Percentiles rank a stretch among this genome's conserved stretches.
Conservation (phyloP, 495 filamentous ascomycete species). For the Penicillium subrubescens region DNA sequence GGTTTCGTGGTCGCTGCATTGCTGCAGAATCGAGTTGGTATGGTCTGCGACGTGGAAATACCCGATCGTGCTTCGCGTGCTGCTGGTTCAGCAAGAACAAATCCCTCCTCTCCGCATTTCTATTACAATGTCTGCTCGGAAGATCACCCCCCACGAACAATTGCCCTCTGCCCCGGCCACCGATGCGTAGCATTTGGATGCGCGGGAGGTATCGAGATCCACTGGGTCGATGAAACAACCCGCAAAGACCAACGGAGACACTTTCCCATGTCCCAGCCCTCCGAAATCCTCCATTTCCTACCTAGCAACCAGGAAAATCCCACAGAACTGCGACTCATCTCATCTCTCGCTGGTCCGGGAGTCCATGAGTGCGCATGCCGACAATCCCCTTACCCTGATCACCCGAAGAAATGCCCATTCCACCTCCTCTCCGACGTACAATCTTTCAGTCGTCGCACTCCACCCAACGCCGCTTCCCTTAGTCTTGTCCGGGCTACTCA, state of each 20-base stretch:
- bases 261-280: constrained; percentile 68
- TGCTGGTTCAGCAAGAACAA: constrained; percentile 23
- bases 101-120: constrained; percentile 36
- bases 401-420: constrained; percentile 32
- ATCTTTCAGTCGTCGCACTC: constrained; percentile 30
- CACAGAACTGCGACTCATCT: constrained; percentile 64
- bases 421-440: constrained; percentile 33
- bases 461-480: constrained; percentile 29
- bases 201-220: constrained; percentile 66
- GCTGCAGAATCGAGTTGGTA: constrained; percentile 61
- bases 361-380: constrained; percentile 38
- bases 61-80: neutral
- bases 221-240: constrained; percentile 68
- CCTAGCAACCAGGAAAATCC: constrained; percentile 51
- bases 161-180: constrained; percentile 69
- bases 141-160: constrained; percentile 65
- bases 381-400: constrained; percentile 28
- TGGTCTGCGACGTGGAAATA: constrained; percentile 59
- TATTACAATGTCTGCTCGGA: constrained; percentile 63
- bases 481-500: constrained; percentile 43
- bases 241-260: constrained; percentile 59
- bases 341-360: constrained; percentile 59
- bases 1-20: constrained; percentile 63
- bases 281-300: constrained; percentile 69
- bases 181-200: constrained; percentile 74